Base-by-base conservation (phyloP, 768 basidiomycete genomes). In the Solioccasus polychromus region DNA sequence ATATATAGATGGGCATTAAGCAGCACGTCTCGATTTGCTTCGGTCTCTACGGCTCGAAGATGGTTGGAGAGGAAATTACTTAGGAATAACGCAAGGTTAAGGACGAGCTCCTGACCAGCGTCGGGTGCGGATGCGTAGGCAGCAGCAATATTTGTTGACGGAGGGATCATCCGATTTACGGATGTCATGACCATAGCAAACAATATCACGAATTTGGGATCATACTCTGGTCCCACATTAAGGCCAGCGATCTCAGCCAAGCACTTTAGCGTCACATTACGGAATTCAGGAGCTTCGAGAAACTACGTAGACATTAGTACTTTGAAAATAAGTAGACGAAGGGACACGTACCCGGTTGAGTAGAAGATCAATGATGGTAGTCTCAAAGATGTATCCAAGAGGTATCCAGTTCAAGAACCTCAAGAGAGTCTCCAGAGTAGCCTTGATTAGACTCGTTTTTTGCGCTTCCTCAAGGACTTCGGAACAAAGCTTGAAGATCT, bases 361-460 rank as follows among this genome's bases (percentile, higher is more conserved):
- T 15, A 99, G 76, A 44, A 91, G 78, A 67, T 99, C 96, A 51
- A 98, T 97, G 57, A 99, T 86, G 28, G 87, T 90, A 1, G 96
- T 98, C 70, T 98, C 96, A 60, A 98, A 99, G 57, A 99, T 97
- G 65, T 95, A 99, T 18, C 95, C 96, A 39, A 99, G 73, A 39
- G 96, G 96, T 59, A 99, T 99, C 96, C 96, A 98, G 66, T 97
- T 97, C 58, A 99, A 71, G 78, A 99, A 99, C 43, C 92, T 78
- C 51, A 98, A 75, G 15, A 99, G 74, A 0, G 96, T 97, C 67
- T 98, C 95, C 52, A 99, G 72, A 3, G 95, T 98, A 14, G 87
- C 89, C 67, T 81, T 93, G 73, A 98, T 94, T 47, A 99, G 69
- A 15, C 90, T 92, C 6, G 92, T 80, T 72, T 97, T 98, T 62